A percentile compares a stretch with the other conserved stretches of the same genome.
These are phyloP conservation scores for Russula abietina DNA, from an alignment of 768 basidiomycete species.

Conservation along the genomic window DNA sequence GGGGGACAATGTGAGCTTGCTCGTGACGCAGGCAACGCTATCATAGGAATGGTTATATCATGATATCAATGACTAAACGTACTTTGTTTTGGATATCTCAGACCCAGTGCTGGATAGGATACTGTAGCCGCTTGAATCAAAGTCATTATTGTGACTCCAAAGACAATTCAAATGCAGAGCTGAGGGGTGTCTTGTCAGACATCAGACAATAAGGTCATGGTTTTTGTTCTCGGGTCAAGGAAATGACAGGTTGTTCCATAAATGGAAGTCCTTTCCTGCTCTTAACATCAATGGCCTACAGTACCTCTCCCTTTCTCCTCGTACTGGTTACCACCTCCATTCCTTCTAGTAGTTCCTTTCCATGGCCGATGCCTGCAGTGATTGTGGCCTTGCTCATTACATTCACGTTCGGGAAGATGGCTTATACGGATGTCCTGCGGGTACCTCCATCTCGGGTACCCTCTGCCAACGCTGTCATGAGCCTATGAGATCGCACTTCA, in stretches of 20 bases:
- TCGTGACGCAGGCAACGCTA: conserved; percentile 49
- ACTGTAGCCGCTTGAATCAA: no score
- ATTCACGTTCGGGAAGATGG: conserved; percentile 15
- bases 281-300: background rate
- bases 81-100: no score
- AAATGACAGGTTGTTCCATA: background rate
- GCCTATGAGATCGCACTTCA: background rate
- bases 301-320: background rate
- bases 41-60: background rate
- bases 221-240: no score
- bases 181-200: no score
- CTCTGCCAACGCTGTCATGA: background rate
- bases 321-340: conserved; percentile 12
- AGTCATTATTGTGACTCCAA: no score
- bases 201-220: no score
- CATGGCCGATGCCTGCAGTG: conserved; percentile 15
- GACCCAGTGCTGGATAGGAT: no score
- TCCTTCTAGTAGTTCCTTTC: background rate
- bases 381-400: conserved; percentile 7
- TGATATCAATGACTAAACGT: no score
- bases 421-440: conserved; percentile 10
- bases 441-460: background rate
- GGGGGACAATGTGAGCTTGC: conserved; percentile 43
- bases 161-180: no score
- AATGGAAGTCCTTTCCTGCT: conserved; percentile 6